Conservation (phyloP, 2,329 filamentous ascomycete genomes). For the Diaporthe longicolla region DNA sequence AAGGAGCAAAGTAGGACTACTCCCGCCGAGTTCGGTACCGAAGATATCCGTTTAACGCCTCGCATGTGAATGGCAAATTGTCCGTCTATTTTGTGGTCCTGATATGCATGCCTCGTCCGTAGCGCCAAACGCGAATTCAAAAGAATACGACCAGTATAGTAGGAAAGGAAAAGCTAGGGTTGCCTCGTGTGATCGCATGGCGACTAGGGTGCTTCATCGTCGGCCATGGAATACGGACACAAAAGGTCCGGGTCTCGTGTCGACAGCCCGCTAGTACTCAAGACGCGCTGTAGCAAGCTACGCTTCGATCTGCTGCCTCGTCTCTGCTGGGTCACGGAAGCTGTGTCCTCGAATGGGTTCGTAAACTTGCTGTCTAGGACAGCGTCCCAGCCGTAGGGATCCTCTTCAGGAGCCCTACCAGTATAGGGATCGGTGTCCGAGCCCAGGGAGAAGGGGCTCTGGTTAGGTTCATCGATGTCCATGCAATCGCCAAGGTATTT, state of each 20-base stretch:
- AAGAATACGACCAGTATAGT: background rate
- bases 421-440: slow-evolving; percentile 38
- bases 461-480: slow-evolving; percentile 37
- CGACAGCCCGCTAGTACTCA: slow-evolving; percentile 36
- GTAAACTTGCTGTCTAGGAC: slow-evolving; percentile 43
- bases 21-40: background rate
- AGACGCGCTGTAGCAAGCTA: slow-evolving; percentile 41
- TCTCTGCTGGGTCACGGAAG: slow-evolving; percentile 27
- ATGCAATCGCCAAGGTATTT: slow-evolving; percentile 45
- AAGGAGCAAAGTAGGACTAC: background rate
- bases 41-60: slow-evolving; percentile 34
- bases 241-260: slow-evolving; percentile 31
- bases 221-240: slow-evolving; percentile 17
- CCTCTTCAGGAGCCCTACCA: slow-evolving; percentile 42
- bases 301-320: slow-evolving; percentile 41
- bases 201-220: slow-evolving; percentile 26
- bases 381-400: slow-evolving; percentile 51
- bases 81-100: slow-evolving; percentile 40
- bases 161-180: background rate
- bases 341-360: slow-evolving; percentile 30
- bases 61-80: slow-evolving; percentile 17
- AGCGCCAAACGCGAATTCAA: slow-evolving; percentile 23
- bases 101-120: slow-evolving; percentile 36
- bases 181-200: background rate
- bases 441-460: slow-evolving; percentile 40